Evolutionary conservation across 106 monocot genomes (phyloP).

Genomic region (Dioscorea dumetorum): DNA sequence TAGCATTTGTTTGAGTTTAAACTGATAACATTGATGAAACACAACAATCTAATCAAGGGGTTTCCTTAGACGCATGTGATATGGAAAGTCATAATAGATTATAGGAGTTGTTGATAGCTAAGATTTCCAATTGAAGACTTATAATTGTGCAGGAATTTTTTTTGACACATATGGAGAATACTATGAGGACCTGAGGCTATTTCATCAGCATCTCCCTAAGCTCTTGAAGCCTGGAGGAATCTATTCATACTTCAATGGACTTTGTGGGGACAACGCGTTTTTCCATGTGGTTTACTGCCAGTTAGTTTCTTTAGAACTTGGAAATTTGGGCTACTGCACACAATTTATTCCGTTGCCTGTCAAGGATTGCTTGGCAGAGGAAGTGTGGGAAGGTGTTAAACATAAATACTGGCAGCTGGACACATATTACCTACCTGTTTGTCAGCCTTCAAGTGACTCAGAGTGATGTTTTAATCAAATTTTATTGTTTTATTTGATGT

Average conservation of each 20-base stretch:
- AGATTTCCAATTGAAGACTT: neutral
- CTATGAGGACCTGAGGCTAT: constrained; percentile 89
- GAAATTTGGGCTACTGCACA: constrained; percentile 66
- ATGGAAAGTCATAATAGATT: too few species aligned
- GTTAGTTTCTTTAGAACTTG: constrained; percentile 80
- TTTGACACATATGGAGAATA: constrained; percentile 97
- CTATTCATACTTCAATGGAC: constrained; percentile 96
- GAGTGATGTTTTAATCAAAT: constrained; percentile 19
- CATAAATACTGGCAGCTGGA: constrained; percentile 98
- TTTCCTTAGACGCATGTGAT: too few species aligned
- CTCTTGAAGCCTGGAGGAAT: constrained; percentile 82
- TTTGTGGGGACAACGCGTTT: constrained; percentile 90
- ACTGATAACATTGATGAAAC: too few species aligned
- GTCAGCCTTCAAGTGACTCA: constrained; percentile 40
- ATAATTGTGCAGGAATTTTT: constrained; percentile 60
- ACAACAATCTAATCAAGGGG: too few species aligned
- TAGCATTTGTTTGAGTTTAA: too few species aligned
- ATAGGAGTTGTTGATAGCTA: too few species aligned
- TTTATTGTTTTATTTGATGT: too few species aligned
- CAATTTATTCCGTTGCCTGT: constrained; percentile 89
- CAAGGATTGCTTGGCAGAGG: constrained; percentile 66
- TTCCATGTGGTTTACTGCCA: constrained; percentile 97
- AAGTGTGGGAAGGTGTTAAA: constrained; percentile 83
- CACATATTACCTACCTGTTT: constrained; percentile 90
- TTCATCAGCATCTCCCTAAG: constrained; percentile 75